Evolutionary conservation across 805 yeast genomes (phyloP).

Genomic region (Cyberlindnera petersonii): DNA sequence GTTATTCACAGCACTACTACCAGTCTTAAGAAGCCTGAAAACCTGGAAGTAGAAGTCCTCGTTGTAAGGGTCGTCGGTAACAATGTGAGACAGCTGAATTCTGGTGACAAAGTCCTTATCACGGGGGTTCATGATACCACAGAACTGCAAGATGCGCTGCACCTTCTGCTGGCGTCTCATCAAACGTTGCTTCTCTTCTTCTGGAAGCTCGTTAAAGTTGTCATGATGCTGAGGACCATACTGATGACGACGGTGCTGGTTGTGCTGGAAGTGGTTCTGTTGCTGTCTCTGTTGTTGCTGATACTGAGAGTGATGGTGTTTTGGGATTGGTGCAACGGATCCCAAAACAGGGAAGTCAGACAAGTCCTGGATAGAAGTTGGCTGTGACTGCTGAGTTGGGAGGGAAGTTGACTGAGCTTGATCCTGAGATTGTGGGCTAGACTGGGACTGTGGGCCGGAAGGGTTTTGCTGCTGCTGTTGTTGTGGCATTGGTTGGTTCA

Average conservation of each 20-base stretch:
- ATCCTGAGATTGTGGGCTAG: slow-evolving; percentile 27
- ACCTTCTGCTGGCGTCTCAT: slow-evolving; percentile 72
- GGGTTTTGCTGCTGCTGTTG: slow-evolving; percentile 20
- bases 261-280: slow-evolving; percentile 15
- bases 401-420: slow-evolving; percentile 12
- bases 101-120: slow-evolving; percentile 95
- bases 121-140: slow-evolving; percentile 95
- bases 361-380: slow-evolving; percentile 11
- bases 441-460: slow-evolving; percentile 17
- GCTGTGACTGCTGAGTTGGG: slow-evolving; percentile 28
- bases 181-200: slow-evolving; percentile 68
- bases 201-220: slow-evolving; percentile 44
- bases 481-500: slow-evolving; percentile 22
- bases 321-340: slow-evolving; percentile 30
- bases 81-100: slow-evolving; percentile 91
- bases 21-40: slow-evolving; percentile 66
- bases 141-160: slow-evolving; percentile 68
- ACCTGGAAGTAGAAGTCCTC: slow-evolving; percentile 97
- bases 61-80: slow-evolving; percentile 93
- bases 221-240: slow-evolving; percentile 29
- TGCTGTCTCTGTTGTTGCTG: slow-evolving; percentile 19
- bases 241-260: slow-evolving; percentile 27
- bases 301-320: slow-evolving; percentile 17
- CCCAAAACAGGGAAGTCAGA: slow-evolving; percentile 56
- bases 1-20: slow-evolving; percentile 45